Base-by-base conservation (phyloP, 2,329 filamentous ascomycete species). In the Fusarium duplospermum region DNA sequence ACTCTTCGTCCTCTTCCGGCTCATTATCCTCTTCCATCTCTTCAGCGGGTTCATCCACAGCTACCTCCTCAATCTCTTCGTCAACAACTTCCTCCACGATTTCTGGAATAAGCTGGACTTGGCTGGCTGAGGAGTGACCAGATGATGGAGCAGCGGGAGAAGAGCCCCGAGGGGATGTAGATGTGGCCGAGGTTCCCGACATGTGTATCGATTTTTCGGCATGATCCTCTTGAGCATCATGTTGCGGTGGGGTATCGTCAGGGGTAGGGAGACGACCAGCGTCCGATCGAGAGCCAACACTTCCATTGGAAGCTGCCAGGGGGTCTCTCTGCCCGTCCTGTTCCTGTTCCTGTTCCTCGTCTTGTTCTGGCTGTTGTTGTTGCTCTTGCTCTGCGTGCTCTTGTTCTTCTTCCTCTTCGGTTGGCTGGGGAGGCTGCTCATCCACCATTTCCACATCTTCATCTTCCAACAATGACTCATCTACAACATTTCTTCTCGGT, bases 231-330 rank as follows among this genome's bases (percentile, higher is more conserved):
- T 78, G 75, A 47, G 61, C 47, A 24, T 80, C 78, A 18, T 76
- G 66, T 24, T 85, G 83, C 2, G 85, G 84, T 18, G 85, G 85
- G 62, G 85, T 89, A 72, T 89, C 84, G 71, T 89, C 88, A 62
- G 88, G 88, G 45, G 87, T 89, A 69, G 87, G 86, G 70, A 89
- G 81, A 70, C 86, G 86, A 59, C 81, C 85, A 29, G 83, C 81
- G 45, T 83, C 84, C 70, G 81, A 83, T 76, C 76, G 83, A 75
- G 81, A 83, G 71, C 79, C 77, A 64, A 69, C 73, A 72, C 75
- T 81, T 70, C 67, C 78, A 69, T 81, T 80, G 9, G 81, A 84
- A 57, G 73, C 69, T 33, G 58, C 59, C 31, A 36, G 66, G 33
- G 54, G 66, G 6, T 45, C 66, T 6, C 60, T 62, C 20, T 66